phyloP scores from a whole-genome alignment of 352 stramenopile genomes.

The Phytophthora fragariae region DNA sequence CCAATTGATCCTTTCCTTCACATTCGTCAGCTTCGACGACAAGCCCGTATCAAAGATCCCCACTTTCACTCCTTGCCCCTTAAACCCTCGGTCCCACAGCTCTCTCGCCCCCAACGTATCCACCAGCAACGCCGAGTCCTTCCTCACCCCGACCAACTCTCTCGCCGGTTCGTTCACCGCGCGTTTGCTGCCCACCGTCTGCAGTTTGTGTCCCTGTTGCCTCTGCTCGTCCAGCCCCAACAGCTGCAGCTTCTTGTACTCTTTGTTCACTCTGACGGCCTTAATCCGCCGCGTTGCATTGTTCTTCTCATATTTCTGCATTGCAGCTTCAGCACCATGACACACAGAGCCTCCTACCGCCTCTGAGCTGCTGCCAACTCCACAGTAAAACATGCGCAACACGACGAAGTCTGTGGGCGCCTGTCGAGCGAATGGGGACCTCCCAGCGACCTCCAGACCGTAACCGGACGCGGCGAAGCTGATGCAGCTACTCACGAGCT shows the following conservation, averaged over 20 bases:
- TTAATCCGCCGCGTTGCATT: constrained; percentile 38
- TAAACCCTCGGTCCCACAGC: constrained; percentile 68
- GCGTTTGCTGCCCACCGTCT: constrained; percentile 30
- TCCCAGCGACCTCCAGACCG: constrained; percentile 35
- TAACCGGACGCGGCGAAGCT: constrained; percentile 24
- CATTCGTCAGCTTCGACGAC: constrained; percentile 59
- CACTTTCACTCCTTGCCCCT: constrained; percentile 80
- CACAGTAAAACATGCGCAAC: constrained; percentile 58
- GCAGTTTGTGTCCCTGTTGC: constrained; percentile 13
- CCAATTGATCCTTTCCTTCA: constrained; percentile 88
- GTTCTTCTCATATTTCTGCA: constrained; percentile 21
- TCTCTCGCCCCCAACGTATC: constrained; percentile 61
- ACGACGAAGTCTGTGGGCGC: constrained; percentile 74
- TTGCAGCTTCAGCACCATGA: constrained; percentile 30
- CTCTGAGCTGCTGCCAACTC: not conserved
- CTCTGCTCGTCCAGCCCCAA: constrained; percentile 26
- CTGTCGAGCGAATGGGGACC: constrained; percentile 38
- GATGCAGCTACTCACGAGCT: constrained; percentile 36
- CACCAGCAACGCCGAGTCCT: constrained; percentile 47
- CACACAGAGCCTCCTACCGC: constrained; percentile 17
- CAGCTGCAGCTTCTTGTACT: constrained; percentile 51
- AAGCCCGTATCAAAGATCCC: constrained; percentile 90
- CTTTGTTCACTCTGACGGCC: constrained; percentile 55
- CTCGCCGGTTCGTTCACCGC: constrained; percentile 24
- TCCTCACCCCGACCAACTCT: constrained; percentile 29